Evolutionary conservation across 129 eudicot genomes (phyloP).

Genomic region (Mikania micrantha): DNA sequence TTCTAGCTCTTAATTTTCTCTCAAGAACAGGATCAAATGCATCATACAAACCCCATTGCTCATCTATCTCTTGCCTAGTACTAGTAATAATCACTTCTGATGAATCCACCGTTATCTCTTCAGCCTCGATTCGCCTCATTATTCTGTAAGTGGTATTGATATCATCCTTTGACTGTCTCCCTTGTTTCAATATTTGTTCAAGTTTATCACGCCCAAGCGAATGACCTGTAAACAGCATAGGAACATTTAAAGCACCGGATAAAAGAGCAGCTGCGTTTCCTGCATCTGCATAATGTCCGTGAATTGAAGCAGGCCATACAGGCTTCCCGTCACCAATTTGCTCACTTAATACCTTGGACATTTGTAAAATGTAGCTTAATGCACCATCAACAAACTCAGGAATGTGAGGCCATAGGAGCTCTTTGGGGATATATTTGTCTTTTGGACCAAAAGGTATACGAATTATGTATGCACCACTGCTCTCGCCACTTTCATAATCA

Average conservation of each 20-base stretch:
- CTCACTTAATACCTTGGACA: conserved; percentile 76
- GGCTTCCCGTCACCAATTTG: conserved; percentile 68
- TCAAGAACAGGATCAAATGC: conserved; percentile 75
- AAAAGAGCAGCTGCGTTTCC: conserved; percentile 79
- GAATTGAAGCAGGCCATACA: conserved; percentile 81
- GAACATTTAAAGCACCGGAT: conserved; percentile 82
- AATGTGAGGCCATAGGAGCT: conserved; percentile 79
- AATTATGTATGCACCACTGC: conserved; percentile 77
- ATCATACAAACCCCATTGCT: conserved; percentile 83
- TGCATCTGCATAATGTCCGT: conserved; percentile 89
- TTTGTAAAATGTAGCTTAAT: conserved; percentile 56
- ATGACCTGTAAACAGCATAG: conserved; percentile 89
- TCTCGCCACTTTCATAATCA: conserved; percentile 50
- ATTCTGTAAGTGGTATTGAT: conserved; percentile 61
- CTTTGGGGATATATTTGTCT: conserved; percentile 74
- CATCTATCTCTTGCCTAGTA: conserved; percentile 85
- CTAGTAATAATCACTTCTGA: conserved; percentile 79
- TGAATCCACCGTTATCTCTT: conserved; percentile 69
- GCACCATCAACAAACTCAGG: conserved; percentile 90
- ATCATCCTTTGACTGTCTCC: conserved; percentile 72
- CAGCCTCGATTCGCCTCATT: conserved; percentile 85
- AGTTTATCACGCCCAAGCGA: conserved; percentile 88
- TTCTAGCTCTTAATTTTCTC: conserved; percentile 71
- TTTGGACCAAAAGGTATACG: conserved; percentile 90
- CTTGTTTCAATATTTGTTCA: conserved; percentile 78